Percentiles rank a stretch among this genome's conserved stretches.
phyloP scores from a whole-genome alignment of 352 stramenopile genomes.

The Paralagenidium karlingii region DNA sequence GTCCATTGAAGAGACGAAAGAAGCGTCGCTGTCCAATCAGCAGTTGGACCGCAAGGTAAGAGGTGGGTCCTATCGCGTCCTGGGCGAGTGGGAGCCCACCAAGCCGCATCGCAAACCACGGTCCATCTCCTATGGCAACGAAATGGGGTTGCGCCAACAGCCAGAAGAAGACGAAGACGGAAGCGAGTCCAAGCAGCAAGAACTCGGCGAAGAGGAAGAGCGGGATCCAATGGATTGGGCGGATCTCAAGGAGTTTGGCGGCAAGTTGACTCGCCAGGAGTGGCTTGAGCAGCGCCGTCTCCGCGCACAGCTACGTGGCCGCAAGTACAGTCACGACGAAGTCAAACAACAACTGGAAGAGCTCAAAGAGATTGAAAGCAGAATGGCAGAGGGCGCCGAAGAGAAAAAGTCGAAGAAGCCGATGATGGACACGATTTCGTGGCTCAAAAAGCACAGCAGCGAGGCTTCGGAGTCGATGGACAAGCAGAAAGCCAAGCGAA shows the following conservation, averaged over 20 bases:
- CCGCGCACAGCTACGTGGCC: too few species aligned
- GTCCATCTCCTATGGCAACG: too few species aligned
- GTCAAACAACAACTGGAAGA: constrained; percentile 14
- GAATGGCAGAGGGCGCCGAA: constrained; percentile 5
- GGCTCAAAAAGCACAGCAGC: constrained; percentile 51
- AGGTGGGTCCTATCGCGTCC: constrained; percentile 21
- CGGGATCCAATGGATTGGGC: constrained; percentile 32
- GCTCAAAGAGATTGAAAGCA: constrained; percentile 13
- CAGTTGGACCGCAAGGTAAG: too few species aligned
- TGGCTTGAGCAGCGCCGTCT: background rate
- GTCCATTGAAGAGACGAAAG: too few species aligned
- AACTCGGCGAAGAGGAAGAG: too few species aligned
- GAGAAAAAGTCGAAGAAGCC: constrained; percentile 17
- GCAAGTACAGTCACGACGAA: constrained; percentile 18
- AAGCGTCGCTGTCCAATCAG: too few species aligned
- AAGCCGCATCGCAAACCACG: too few species aligned
- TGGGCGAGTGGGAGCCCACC: constrained; percentile 7
- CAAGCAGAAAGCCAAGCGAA: constrained; percentile 28
- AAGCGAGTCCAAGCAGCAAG: too few species aligned
- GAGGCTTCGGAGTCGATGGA: constrained; percentile 5
- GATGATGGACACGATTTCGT: constrained; percentile 49
- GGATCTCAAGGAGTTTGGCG: constrained; percentile 26
- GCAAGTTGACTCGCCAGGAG: constrained; percentile 2
- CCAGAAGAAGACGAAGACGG: constrained; percentile 1
- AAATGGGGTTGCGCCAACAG: too few species aligned